These are phyloP conservation scores for Aureobasidium sp. DNA, from an alignment of 2,329 filamentous ascomycete species.

Conservation along the genomic window DNA sequence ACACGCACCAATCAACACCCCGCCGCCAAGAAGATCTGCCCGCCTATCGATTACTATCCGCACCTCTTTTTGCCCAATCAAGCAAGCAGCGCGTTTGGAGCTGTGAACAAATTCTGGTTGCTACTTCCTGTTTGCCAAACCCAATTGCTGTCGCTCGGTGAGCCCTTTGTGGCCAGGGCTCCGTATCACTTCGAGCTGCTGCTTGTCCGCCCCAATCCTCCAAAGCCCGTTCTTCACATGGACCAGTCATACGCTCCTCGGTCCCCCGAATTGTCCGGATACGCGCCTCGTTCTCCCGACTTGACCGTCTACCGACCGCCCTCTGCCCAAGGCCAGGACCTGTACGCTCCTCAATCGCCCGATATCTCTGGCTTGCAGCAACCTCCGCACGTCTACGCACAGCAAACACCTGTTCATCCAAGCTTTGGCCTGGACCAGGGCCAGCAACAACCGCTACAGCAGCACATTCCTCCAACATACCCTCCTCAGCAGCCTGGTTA, in stretches of 20 bases:
- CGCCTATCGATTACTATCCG: slow-evolving; percentile 8
- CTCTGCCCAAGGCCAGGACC: slow-evolving; percentile 24
- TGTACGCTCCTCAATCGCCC: slow-evolving; percentile 15
- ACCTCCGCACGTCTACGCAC: slow-evolving; percentile 6
- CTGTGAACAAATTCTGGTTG: slow-evolving; percentile 2
- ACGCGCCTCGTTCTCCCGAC: slow-evolving; percentile 35
- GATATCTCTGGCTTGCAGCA: slow-evolving; percentile 12
- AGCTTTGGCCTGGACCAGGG: not conserved
- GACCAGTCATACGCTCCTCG: slow-evolving; percentile 14
- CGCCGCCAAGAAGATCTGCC: not conserved
- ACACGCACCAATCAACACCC: not conserved
- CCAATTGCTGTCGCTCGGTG: slow-evolving; percentile 1
- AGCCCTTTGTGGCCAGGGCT: slow-evolving; percentile 4
- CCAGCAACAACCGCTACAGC: slow-evolving; percentile 1
- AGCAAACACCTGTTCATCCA: not conserved
- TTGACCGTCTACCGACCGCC: slow-evolving; percentile 41
- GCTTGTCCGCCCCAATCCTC: not conserved
- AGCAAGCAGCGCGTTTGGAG: slow-evolving; percentile 1
- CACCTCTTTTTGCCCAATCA: not conserved
- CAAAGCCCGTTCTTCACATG: not conserved
- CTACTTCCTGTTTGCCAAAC: not conserved
- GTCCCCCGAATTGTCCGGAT: slow-evolving; percentile 17
- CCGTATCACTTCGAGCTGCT: not conserved
- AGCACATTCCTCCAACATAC: slow-evolving; percentile 14
- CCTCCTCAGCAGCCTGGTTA: slow-evolving; percentile 3